Conservation (phyloP, 768 basidiomycete genomes). For the Rhizopogon vinicolor region DNA sequence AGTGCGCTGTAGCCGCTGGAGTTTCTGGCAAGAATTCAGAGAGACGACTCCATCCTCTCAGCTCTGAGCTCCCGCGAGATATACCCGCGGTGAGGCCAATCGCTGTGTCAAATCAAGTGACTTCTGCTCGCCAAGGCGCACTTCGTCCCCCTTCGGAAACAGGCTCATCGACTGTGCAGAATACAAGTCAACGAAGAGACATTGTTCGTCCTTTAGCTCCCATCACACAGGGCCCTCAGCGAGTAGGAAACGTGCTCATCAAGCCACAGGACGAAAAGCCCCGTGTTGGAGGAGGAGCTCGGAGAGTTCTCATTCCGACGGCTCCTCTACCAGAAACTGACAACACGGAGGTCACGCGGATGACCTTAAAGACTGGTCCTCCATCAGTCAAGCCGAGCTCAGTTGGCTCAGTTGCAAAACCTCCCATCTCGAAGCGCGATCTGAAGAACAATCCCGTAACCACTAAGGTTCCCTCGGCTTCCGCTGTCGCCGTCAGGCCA, state of each 20-base stretch:
- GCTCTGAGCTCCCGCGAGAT: background rate
- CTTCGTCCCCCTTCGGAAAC: background rate
- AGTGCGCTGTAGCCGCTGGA: background rate
- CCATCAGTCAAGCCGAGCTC: background rate
- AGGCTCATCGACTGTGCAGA: background rate
- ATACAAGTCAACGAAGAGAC: background rate
- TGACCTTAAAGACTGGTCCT: background rate
- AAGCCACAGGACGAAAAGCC: conserved; percentile 1
- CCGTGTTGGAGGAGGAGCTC: conserved; percentile 17
- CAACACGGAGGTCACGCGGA: background rate
- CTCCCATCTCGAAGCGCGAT: background rate
- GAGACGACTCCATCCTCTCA: background rate
- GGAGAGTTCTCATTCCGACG: conserved; percentile 27
- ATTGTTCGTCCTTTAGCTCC: background rate
- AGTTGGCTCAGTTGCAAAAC: background rate
- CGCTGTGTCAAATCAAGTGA: background rate
- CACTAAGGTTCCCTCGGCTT: background rate
- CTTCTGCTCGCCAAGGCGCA: background rate
- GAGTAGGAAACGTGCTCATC: background rate
- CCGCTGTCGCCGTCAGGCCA: background rate
- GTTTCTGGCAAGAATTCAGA: background rate
- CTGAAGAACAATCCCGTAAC: background rate
- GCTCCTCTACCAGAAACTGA: background rate
- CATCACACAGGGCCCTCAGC: conserved; percentile 2
- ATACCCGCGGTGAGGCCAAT: background rate